Percentiles rank a stretch among this genome's conserved stretches.
Evolutionary conservation across 1,284 basidiomycete species (phyloP).

Genomic region (Sporisorium sorghi): DNA sequence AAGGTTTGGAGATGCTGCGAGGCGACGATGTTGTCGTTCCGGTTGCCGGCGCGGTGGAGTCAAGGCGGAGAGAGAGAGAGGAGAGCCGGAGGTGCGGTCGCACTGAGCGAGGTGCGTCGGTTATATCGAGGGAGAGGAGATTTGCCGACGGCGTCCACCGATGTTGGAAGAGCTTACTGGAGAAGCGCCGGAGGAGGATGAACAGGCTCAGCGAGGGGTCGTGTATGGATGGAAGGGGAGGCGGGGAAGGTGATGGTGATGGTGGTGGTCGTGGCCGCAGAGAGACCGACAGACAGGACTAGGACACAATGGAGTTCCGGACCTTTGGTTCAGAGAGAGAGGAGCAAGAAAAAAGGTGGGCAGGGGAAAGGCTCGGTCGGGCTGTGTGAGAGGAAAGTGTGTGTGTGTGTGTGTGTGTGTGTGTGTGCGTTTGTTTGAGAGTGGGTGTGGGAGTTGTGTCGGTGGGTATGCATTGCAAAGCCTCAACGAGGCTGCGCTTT

Average conservation of each 20-base stretch:
- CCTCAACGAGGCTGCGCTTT: background rate
- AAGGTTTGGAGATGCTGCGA: background rate
- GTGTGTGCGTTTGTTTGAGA: background rate
- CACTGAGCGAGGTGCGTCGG: background rate
- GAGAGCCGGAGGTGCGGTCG: background rate
- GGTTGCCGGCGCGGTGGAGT: background rate
- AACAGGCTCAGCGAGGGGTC: background rate
- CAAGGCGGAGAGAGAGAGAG: background rate
- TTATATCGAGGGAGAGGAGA: background rate
- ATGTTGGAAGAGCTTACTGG: conserved; percentile 1
- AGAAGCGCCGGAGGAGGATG: background rate
- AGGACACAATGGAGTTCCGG: background rate
- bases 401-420: background rate
- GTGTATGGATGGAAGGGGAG: background rate
- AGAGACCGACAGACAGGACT: background rate
- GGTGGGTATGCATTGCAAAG: background rate
- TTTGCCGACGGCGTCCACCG: conserved; percentile 7
- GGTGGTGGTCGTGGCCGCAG: background rate
- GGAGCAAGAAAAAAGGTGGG: background rate
- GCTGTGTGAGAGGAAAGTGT: background rate
- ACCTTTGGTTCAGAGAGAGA: background rate
- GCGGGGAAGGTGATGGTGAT: background rate
- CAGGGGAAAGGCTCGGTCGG: background rate
- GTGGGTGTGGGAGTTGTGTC: background rate
- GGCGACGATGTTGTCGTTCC: background rate